Conservation (phyloP, 495 filamentous ascomycete genomes). For the Cercophora samala region DNA sequence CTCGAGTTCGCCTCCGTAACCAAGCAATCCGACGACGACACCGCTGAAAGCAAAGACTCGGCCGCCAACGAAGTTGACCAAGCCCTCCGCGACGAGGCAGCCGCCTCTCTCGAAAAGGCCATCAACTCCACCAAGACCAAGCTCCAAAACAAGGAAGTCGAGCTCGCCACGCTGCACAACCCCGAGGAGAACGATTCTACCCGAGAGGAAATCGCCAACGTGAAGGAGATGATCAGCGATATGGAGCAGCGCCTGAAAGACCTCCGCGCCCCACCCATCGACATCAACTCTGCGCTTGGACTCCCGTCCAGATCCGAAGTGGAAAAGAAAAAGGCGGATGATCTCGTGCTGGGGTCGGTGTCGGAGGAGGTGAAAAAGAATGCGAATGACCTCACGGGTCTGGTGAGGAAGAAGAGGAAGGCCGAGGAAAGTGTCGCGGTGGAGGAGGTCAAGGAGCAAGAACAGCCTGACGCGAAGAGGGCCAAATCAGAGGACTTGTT, state of each 20-base stretch:
- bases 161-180: slow-evolving; percentile 51
- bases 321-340: background rate
- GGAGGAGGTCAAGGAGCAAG: slow-evolving; percentile 22
- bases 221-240: slow-evolving; percentile 80
- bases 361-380: slow-evolving; percentile 71
- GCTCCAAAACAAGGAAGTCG: slow-evolving; percentile 67
- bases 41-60: slow-evolving; percentile 46
- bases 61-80: slow-evolving; percentile 53
- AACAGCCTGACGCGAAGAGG: slow-evolving; percentile 49
- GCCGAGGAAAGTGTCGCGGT: slow-evolving; percentile 30
- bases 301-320: slow-evolving; percentile 21
- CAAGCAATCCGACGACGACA: slow-evolving; percentile 51
- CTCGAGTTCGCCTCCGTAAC: slow-evolving; percentile 89
- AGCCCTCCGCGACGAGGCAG: slow-evolving; percentile 69
- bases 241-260: slow-evolving; percentile 75
- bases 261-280: slow-evolving; percentile 66
- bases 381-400: slow-evolving; percentile 79
- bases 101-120: slow-evolving; percentile 71
- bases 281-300: slow-evolving; percentile 55
- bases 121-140: slow-evolving; percentile 75
- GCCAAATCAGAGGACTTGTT: slow-evolving; percentile 18
- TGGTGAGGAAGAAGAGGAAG: slow-evolving; percentile 78
- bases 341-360: slow-evolving; percentile 51
- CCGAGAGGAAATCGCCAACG: slow-evolving; percentile 68
- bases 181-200: slow-evolving; percentile 57